Evolutionary conservation across 1,139 yeast species (phyloP), one percentile per base, ranked within the genome.

Genomic region (Blastobotrys raffinosifermentans): DNA sequence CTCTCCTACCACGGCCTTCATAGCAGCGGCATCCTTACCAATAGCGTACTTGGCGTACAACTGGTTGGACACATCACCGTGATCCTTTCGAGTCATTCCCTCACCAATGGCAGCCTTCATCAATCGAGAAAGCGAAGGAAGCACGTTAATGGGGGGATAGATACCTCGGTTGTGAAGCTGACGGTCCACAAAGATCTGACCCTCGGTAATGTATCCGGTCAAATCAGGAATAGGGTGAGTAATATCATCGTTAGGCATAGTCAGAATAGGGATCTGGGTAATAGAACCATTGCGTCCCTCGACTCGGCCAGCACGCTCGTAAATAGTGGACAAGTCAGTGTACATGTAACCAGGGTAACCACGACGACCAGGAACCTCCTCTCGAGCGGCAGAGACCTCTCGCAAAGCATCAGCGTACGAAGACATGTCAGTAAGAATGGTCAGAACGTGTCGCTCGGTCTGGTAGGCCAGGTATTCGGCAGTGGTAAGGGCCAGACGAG

Each of bases 341-440:
- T 91, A 91, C 99, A 91, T 91, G 67, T 91, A 91, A 83, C 99
- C 99, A 48, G 99, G 99, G 69, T 91, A 91, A 73, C 99, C 99
- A 80, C 99, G 87, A 77, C 99, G 87, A 74, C 99, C 99, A 59
- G 99, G 99, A 34, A 91, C 99, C 71, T 91, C 99, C 71, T 91
- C 99, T 75, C 99, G 85, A 36, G 99, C 99, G 45, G 99, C 98
- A 44, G 97, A 87, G 38, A 91, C 98, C 72, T 91, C 99, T 79
- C 99, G 89, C 61, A 91, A 74, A 29, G 99, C 99, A 66, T 91
- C 99, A 26, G 99, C 99, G 64, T 91, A 91, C 13, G 98, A 91
- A 18, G 96, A 86, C 99, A 91, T 91, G 71, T 91, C 99, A 41
- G 99, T 93, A 61, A 91, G 76, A 58, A 91, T 91, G 41, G 97